Evolutionary conservation across 208 protist genomes (phyloP).

Genomic region (Acanthamoeba divionensis): DNA sequence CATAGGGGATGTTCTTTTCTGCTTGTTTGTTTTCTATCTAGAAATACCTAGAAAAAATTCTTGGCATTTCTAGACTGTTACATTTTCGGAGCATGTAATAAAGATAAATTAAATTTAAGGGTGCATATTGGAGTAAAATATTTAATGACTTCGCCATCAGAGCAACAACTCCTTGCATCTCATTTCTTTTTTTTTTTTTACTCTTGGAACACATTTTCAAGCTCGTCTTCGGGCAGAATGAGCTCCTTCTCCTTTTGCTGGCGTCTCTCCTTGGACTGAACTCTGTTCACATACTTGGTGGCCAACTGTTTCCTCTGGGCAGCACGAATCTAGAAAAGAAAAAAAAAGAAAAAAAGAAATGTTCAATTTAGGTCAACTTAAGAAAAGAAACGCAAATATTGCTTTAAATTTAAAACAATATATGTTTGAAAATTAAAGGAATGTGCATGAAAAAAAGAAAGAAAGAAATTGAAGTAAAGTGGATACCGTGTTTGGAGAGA

Average conservation of each 20-base stretch:
- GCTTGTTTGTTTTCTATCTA: no score
- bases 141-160: neutral
- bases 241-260: constrained; percentile 13
- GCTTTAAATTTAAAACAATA: neutral
- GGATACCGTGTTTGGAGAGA: constrained; percentile 69
- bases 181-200: constrained; percentile 42
- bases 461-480: neutral
- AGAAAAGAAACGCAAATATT: no score
- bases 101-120: no score
- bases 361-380: no score
- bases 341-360: no score
- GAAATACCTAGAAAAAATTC: no score
- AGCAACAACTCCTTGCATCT: neutral
- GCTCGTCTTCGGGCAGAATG: neutral
- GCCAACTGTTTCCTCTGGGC: neutral
- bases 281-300: constrained; percentile 47
- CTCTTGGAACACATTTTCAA: neutral
- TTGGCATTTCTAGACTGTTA: no score
- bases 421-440: neutral
- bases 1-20: no score
- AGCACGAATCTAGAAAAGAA: neutral
- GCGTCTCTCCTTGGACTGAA: constrained; percentile 1
- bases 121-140: no score
- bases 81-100: no score
- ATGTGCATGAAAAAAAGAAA: no score